These are phyloP conservation scores for Isoetes engelmannii DNA, from an alignment of 83 land plant species.

Conservation along the genomic window DNA sequence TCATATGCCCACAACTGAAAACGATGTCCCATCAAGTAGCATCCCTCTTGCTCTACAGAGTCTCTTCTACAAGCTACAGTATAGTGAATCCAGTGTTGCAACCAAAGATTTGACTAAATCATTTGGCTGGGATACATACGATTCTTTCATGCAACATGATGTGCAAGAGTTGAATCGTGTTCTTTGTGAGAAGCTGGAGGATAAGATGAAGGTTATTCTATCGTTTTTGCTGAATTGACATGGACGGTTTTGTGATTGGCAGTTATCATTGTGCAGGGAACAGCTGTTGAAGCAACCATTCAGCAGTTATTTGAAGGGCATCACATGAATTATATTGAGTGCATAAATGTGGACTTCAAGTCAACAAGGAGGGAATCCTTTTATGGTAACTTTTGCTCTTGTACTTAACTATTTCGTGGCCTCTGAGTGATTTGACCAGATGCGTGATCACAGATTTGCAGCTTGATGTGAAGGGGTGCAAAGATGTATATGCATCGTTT, in stretches of 20 bases:
- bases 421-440: neutral
- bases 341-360: constrained; percentile 5
- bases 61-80: constrained; percentile 10
- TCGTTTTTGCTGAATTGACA: neutral
- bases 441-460: constrained; percentile 8
- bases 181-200: constrained; percentile 10
- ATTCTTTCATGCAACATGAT: constrained; percentile 11
- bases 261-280: neutral
- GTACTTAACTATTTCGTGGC: neutral
- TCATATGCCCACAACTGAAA: constrained; percentile 10
- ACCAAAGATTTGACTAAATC: constrained; percentile 8
- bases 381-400: neutral
- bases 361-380: constrained; percentile 2
- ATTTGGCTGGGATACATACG: constrained; percentile 12
- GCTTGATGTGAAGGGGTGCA: constrained; percentile 21
- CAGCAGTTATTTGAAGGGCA: constrained; percentile 10
- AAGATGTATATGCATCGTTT: constrained; percentile 23
- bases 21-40: constrained; percentile 11
- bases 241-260: neutral
- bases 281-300: constrained; percentile 11
- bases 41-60: constrained; percentile 8
- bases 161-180: constrained; percentile 7
- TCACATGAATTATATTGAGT: constrained; percentile 9
- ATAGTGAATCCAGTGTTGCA: constrained; percentile 7
- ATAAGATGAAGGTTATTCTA: constrained; percentile 5